Evolutionary conservation across 805 yeast genomes (phyloP), one percentile per base, ranked within the genome.

Genomic region (Wickerhamomyces bovis): DNA sequence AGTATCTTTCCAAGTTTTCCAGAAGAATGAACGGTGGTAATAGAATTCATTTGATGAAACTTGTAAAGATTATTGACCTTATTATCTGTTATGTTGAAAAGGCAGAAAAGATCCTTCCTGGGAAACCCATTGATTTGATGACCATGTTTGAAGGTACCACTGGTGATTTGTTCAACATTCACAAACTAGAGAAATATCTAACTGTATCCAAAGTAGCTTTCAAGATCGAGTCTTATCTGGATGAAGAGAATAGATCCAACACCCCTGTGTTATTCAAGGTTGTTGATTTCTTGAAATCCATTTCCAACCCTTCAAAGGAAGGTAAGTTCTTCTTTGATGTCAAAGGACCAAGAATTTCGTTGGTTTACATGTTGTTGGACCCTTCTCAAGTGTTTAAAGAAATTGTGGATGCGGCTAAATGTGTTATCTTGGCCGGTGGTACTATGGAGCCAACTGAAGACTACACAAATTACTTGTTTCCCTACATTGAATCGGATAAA

Each of bases 381-480:
- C 95, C 97, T 3, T 80, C 88, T 45, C 78, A 77, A 42, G 70
- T 78, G 3, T 88, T 90, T 59, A 69, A 72, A 45, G 82, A 81
- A 2, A 70, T 92, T 3, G 78, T 87, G 0, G 78, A 79, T 3
- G 75, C 78, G 13, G 72, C 89, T 0, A 73, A 73, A 52, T 83
- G 90, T 62, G 84, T 90, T 0, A 69, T 92, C 2, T 61, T 90
- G 3, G 94, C 96, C 2, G 98, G 98, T 31, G 98, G 98, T 13
- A 90, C 98, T 0, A 88, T 89, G 96, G 92, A 86, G 59, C 97
- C 97, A 0, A 70, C 81, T 30, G 58, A 71, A n/a, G 96, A 90
- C 53, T 85, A 81, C 60, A 64, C 75, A 6, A 69, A 78, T n/a
- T 77, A 73, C 51, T 65, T 89, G 33, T 78, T 87, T 43, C 95